Percentiles rank a stretch among this genome's conserved stretches.
Conservation (phyloP, 2,329 filamentous ascomycete genomes). For the Epichloe elymi region DNA sequence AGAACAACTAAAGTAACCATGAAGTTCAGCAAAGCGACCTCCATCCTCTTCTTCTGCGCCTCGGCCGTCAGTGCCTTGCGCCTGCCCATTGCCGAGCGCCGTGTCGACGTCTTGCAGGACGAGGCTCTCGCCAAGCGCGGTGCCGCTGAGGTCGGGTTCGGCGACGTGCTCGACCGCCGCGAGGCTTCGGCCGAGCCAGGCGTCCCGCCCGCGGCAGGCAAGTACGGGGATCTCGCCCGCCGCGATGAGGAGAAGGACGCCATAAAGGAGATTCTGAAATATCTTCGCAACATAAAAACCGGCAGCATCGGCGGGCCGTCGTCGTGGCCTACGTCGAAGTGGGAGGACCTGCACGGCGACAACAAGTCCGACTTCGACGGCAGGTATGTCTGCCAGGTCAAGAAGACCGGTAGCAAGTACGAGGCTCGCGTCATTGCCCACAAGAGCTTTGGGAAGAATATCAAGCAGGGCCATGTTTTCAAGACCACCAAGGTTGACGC, state of each 20-base stretch:
- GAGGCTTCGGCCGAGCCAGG: background rate
- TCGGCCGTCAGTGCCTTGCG: too few species aligned
- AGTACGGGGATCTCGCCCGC: background rate
- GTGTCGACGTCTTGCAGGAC: too few species aligned
- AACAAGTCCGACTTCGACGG: background rate
- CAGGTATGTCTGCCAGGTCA: background rate
- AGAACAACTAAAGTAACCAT: too few species aligned
- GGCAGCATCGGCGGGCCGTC: background rate
- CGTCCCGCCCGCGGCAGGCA: background rate
- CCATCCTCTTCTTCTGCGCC: too few species aligned
- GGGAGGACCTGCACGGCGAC: background rate
- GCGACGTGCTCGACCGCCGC: background rate
- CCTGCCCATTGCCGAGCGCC: too few species aligned
- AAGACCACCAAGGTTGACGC: background rate
- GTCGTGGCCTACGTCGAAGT: background rate
- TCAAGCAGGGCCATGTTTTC: background rate
- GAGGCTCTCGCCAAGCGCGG: background rate
- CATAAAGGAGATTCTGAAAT: background rate
- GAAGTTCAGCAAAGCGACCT: too few species aligned
- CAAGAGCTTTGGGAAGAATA: background rate
- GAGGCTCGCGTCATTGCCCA: background rate
- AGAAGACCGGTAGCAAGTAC: background rate
- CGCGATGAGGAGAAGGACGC: background rate
- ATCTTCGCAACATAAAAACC: background rate
- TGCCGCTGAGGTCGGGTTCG: background rate